phyloP scores from a whole-genome alignment of 2,329 filamentous ascomycete species.

The Zymoseptoria crescenta region DNA sequence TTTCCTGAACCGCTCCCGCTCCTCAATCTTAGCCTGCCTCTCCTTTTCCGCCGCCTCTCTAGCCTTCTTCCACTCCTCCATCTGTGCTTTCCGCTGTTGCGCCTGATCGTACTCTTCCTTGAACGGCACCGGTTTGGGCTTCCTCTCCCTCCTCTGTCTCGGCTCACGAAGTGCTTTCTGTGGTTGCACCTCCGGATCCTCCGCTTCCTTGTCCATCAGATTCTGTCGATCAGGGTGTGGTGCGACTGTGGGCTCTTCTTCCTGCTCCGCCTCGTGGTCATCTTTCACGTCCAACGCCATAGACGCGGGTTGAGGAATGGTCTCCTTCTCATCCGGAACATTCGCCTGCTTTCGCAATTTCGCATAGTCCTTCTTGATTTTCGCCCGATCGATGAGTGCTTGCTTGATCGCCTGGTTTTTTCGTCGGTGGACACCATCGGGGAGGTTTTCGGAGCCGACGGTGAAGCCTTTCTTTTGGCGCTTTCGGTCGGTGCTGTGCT shows the following conservation, averaged over 20 bases:
- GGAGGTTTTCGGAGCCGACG: constrained; percentile 82
- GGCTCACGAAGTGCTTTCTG: constrained; percentile 4
- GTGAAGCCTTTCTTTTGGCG: constrained; percentile 64
- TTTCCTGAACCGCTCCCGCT: constrained; percentile 64
- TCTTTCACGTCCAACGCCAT: constrained; percentile 16
- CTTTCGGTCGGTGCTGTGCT: constrained; percentile 27
- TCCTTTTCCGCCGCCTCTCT: constrained; percentile 58
- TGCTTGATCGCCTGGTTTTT: constrained; percentile 88
- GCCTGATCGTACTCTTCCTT: constrained; percentile 40
- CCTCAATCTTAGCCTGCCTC: constrained; percentile 45
- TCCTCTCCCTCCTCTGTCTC: constrained; percentile 26
- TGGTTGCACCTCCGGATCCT: constrained; percentile 8
- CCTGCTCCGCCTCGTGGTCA: constrained; percentile 13
- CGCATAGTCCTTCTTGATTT: constrained; percentile 84
- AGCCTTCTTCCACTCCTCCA: constrained; percentile 50
- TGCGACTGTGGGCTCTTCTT: constrained; percentile 36
- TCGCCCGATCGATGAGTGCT: constrained; percentile 81
- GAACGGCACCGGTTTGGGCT: constrained; percentile 39
- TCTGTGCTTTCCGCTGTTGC: constrained; percentile 52
- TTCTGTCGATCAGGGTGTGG: constrained; percentile 35
- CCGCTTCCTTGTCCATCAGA: constrained; percentile 23
- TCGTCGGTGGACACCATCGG: constrained; percentile 78
- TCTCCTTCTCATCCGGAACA: constrained; percentile 20
- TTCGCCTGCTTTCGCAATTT: constrained; percentile 63
- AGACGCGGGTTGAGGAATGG: constrained; percentile 26